Percentiles rank a stretch among this genome's conserved stretches.
phyloP scores from a whole-genome alignment of 192 early-diverging fungal genomes.

The Cladochytrium replicatum region DNA sequence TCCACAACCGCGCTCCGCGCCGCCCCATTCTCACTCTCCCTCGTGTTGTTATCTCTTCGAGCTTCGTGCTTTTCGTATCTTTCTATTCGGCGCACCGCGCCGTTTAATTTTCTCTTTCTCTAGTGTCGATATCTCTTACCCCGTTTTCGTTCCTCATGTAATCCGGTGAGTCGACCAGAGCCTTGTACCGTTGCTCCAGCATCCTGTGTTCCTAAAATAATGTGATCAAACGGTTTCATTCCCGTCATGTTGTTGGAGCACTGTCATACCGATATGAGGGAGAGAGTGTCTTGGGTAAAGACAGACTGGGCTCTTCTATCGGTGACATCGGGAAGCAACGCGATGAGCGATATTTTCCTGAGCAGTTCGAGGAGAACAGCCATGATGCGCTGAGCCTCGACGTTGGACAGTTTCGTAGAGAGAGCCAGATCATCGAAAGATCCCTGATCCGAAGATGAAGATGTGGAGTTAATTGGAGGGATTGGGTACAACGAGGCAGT shows the following conservation, averaged over 20 bases:
- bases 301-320: slow-evolving; percentile 32
- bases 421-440: slow-evolving; percentile 19
- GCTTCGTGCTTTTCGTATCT: no score
- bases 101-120: slow-evolving; percentile 9
- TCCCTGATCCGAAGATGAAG: no score
- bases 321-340: slow-evolving; percentile 33
- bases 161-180: slow-evolving; percentile 13
- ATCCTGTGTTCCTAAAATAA: slow-evolving; percentile 31
- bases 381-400: slow-evolving; percentile 47
- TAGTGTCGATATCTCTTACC: no score
- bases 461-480: no score
- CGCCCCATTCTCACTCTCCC: no score
- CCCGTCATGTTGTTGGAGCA: no score
- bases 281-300: slow-evolving; percentile 26
- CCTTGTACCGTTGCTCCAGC: slow-evolving; percentile 32
- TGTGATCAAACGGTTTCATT: slow-evolving; percentile 4
- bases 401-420: slow-evolving; percentile 40
- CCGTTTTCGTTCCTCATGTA: slow-evolving; percentile 3
- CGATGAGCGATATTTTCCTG: slow-evolving; percentile 34
- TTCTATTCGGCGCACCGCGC: neutral
- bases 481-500: no score
- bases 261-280: slow-evolving; percentile 22
- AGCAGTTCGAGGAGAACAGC: slow-evolving; percentile 45
- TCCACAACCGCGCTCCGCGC: no score
- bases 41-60: no score